These are phyloP conservation scores for Mortierella antarctica DNA, from an alignment of 192 early-diverging fungal species.

Conservation along the genomic window DNA sequence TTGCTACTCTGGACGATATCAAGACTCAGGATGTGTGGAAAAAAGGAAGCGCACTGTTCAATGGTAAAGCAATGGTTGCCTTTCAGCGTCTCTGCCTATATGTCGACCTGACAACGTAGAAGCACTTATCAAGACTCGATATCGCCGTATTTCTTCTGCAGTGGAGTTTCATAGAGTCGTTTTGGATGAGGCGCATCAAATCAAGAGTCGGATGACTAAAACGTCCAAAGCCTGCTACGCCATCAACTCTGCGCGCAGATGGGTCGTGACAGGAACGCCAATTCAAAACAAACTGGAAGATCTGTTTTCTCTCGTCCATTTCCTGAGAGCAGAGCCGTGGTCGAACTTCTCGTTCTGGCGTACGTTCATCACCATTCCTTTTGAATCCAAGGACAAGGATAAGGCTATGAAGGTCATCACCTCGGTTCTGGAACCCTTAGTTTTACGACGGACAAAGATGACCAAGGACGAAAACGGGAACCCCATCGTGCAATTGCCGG, in stretches of 20 bases:
- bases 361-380: conserved; percentile 79
- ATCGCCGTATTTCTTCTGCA: conserved; percentile 28
- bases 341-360: conserved; percentile 80
- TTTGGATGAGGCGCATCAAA: conserved; percentile 95
- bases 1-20: conserved; percentile 17
- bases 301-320: conserved; percentile 85
- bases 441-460: conserved; percentile 89
- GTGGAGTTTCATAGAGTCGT: conserved; percentile 89
- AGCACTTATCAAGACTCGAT: too few relatives aligned
- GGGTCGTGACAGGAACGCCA: conserved; percentile 96
- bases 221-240: conserved; percentile 80
- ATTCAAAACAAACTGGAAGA: conserved; percentile 90
- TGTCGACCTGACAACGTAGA: background rate
- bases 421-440: conserved; percentile 77
- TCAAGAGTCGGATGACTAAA: conserved; percentile 82
- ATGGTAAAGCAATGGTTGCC: conserved; percentile 17
- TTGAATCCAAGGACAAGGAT: conserved; percentile 67
- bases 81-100: background rate
- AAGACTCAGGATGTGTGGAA: conserved; percentile 24
- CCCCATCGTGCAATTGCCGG: conserved; percentile 82
- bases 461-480: conserved; percentile 78
- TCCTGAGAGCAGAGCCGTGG: conserved; percentile 80
- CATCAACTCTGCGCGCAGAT: conserved; percentile 75
- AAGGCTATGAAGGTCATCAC: conserved; percentile 61
- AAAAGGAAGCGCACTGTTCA: conserved; percentile 40